These are phyloP conservation scores for Rosa hybrid DNA, from an alignment of 331 rosid genomes.

Conservation along the genomic window DNA sequence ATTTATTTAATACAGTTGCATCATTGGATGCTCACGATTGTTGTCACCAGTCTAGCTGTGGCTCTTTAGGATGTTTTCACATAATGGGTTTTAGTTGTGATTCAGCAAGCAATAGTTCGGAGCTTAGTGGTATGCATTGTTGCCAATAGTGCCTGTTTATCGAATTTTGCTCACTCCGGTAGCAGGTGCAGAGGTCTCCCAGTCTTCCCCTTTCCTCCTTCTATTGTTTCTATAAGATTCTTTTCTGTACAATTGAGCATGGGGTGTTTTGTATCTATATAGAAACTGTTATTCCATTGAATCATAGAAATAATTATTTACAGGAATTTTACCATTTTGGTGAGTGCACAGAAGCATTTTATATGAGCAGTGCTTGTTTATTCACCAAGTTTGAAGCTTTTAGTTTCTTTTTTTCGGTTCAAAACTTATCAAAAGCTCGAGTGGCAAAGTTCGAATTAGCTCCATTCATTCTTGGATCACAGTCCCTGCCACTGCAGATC, in stretches of 20 bases:
- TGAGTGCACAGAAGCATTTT: conserved; percentile 9
- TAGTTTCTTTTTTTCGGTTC: neutral
- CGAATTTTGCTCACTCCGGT: conserved; percentile 22
- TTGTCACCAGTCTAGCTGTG: neutral
- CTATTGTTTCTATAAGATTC: conserved; percentile 21
- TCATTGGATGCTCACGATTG: neutral
- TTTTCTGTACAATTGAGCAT: conserved; percentile 27
- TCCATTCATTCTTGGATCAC: neutral
- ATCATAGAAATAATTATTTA: conserved; percentile 7
- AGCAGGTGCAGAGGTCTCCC: conserved; percentile 20
- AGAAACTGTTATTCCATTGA: conserved; percentile 24
- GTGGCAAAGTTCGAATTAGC: neutral
- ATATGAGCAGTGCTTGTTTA: neutral
- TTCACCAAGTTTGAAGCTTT: neutral
- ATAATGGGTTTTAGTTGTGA: conserved; percentile 12
- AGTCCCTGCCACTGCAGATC: neutral
- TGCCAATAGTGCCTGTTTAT: conserved; percentile 15
- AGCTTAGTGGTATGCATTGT: conserved; percentile 8
- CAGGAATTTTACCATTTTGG: conserved; percentile 17
- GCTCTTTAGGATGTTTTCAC: neutral
- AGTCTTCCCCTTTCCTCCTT: neutral
- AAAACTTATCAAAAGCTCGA: neutral
- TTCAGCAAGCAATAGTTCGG: conserved; percentile 17
- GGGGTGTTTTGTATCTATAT: conserved; percentile 32
- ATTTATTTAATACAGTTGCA: neutral